Conservation (phyloP, 176 grass and related monocot genomes). For the Dactylis glomerata region DNA sequence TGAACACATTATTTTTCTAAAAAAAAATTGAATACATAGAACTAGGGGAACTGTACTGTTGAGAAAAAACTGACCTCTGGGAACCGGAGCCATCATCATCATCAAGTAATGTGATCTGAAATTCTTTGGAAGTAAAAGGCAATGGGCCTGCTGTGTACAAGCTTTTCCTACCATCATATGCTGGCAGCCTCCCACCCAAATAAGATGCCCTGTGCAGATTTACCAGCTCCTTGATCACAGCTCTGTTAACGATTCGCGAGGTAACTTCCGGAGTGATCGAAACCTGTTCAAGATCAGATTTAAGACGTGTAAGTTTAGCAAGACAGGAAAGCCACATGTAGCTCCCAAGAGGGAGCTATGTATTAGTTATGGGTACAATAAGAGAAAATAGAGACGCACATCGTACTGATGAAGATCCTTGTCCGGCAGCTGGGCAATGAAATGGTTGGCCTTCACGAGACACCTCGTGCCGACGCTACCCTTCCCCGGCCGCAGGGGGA, state of each 20-base stretch:
- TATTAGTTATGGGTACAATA: not conserved
- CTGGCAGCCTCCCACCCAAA: conserved; percentile 79
- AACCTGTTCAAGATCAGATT: conserved; percentile 44
- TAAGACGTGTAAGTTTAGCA: not conserved
- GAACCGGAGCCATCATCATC: conserved; percentile 61
- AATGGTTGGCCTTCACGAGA: conserved; percentile 86
- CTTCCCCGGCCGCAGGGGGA: conserved; percentile 73
- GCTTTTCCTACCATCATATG: conserved; percentile 85
- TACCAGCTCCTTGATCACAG: conserved; percentile 63
- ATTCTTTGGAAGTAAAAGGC: conserved; percentile 66
- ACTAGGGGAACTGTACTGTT: not conserved
- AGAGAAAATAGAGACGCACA: conserved; percentile 31
- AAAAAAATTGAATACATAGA: not conserved
- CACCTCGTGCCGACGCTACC: conserved; percentile 64
- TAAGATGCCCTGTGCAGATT: conserved; percentile 49
- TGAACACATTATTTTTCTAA: not conserved
- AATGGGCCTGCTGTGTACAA: conserved; percentile 76
- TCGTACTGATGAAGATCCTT: conserved; percentile 94
- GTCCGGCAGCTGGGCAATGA: conserved; percentile 73
- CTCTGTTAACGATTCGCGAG: conserved; percentile 51
- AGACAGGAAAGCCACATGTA: not conserved
- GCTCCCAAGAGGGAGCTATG: not conserved
- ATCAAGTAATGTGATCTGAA: conserved; percentile 57
- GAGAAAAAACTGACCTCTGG: conserved; percentile 38
- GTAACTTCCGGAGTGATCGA: conserved; percentile 64